Evolutionary conservation across 2,329 filamentous ascomycete species (phyloP).

Genomic region (Talaromyces sp.): DNA sequence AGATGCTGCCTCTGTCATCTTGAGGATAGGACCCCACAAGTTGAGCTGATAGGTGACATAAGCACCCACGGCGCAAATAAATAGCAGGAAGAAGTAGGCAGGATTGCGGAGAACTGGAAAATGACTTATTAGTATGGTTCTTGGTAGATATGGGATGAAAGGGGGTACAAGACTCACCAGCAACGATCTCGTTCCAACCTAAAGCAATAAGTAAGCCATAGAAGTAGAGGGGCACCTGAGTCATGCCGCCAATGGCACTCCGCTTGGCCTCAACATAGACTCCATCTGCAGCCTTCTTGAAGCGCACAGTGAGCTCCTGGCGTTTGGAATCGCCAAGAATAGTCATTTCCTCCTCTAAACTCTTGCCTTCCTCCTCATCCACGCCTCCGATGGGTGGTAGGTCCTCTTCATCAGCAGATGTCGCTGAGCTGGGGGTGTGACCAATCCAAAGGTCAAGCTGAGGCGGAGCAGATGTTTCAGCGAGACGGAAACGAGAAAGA

Average conservation of each 20-base stretch:
- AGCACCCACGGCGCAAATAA: slow-evolving; percentile 72
- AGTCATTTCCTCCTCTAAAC: slow-evolving; percentile 92
- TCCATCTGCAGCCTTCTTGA: slow-evolving; percentile 97
- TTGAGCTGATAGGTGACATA: slow-evolving; percentile 95
- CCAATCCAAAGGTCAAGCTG: slow-evolving; percentile 87
- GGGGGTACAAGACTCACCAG: slow-evolving; percentile 65
- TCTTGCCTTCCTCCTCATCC: slow-evolving; percentile 93
- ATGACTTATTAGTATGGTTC: slow-evolving; percentile 1
- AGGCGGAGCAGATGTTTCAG: slow-evolving; percentile 72
- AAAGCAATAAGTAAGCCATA: slow-evolving; percentile 85
- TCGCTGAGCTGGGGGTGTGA: slow-evolving; percentile 70
- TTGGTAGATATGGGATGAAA: neutral
- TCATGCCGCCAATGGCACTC: slow-evolving; percentile 91
- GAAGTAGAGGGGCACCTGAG: slow-evolving; percentile 92
- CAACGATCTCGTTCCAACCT: slow-evolving; percentile 98
- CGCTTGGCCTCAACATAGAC: slow-evolving; percentile 98
- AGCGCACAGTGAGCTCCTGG: slow-evolving; percentile 87
- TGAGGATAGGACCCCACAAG: slow-evolving; percentile 91
- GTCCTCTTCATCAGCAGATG: slow-evolving; percentile 86
- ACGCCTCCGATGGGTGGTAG: slow-evolving; percentile 86
- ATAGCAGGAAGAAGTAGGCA: slow-evolving; percentile 84
- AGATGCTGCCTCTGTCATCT: slow-evolving; percentile 89
- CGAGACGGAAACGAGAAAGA: slow-evolving; percentile 79
- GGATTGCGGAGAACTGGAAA: slow-evolving; percentile 84
- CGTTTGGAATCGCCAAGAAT: slow-evolving; percentile 88